phyloP scores from a whole-genome alignment of 192 early-diverging fungal genomes.

The Mortierella hygrophila region DNA sequence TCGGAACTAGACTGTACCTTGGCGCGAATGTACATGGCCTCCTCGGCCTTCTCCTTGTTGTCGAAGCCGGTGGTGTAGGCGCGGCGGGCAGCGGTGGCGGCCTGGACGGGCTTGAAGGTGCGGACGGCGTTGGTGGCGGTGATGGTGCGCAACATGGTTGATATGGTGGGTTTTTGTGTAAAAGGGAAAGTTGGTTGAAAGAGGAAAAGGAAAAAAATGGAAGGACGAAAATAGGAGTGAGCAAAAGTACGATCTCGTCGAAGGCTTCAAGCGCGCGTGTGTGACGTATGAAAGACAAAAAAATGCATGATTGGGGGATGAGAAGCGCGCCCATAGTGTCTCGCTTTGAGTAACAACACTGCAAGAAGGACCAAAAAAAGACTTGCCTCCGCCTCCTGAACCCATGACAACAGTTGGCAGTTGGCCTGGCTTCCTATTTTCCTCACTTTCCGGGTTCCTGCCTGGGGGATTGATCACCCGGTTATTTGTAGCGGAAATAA shows the following conservation, averaged over 20 bases:
- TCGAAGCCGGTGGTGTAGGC: conserved; percentile 29
- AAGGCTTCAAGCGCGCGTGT: background rate
- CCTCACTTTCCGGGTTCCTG: background rate
- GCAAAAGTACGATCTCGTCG: background rate
- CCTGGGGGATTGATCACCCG: too few species aligned
- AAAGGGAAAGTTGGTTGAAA: background rate
- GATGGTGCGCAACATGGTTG: conserved; percentile 51
- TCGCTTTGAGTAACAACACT: background rate
- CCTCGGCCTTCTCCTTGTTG: conserved; percentile 52
- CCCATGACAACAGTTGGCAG: background rate
- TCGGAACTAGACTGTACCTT: conserved; percentile 26
- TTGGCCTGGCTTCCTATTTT: background rate
- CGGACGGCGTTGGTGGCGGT: conserved; percentile 48
- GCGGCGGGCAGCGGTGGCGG: conserved; percentile 38
- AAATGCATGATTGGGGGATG: background rate
- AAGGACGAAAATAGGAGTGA: background rate
- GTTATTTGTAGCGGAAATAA: too few species aligned
- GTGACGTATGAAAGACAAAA: background rate
- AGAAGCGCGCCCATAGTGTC: background rate
- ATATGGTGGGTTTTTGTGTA: background rate
- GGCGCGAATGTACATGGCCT: conserved; percentile 38
- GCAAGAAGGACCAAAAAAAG: conserved; percentile 2
- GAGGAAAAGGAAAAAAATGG: conserved; percentile 10
- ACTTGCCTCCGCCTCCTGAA: background rate
- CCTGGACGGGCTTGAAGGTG: conserved; percentile 54